Percentiles rank a stretch among this genome's conserved stretches.
These are phyloP conservation scores for Zasmidium cellare DNA, from an alignment of 2,329 filamentous ascomycete genomes.

Conservation along the genomic window DNA sequence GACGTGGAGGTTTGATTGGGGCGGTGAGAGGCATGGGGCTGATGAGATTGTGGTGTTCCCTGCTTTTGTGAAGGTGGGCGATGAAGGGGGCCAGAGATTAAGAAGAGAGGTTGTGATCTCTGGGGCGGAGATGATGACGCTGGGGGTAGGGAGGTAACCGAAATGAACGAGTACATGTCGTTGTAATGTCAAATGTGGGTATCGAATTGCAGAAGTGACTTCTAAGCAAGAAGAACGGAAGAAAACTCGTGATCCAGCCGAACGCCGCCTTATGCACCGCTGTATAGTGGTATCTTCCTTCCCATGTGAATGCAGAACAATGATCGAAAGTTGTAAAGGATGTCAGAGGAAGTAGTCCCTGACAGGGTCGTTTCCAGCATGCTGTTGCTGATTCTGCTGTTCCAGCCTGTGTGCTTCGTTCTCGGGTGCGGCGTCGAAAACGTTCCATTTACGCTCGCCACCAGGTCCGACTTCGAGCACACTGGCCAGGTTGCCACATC, in stretches of 20 bases:
- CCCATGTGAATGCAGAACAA: constrained; percentile 6
- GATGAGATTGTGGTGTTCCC: constrained; percentile 22
- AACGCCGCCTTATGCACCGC: constrained; percentile 7
- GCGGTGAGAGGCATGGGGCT: constrained; percentile 5
- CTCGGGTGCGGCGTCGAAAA: constrained; percentile 94
- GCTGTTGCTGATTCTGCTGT: constrained; percentile 67
- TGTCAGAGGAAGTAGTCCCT: constrained; percentile 69
- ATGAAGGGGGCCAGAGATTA: constrained; percentile 17
- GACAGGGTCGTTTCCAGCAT: constrained; percentile 70
- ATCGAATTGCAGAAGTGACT: neutral
- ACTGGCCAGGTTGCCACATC: constrained; percentile 93
- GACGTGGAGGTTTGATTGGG: constrained; percentile 25
- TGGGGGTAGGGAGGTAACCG: constrained; percentile 2
- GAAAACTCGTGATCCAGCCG: neutral
- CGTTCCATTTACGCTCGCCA: constrained; percentile 93
- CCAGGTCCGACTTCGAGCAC: constrained; percentile 94
- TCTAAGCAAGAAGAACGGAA: neutral
- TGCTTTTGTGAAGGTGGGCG: constrained; percentile 18
- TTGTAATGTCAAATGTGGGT: neutral
- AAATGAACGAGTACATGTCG: neutral
- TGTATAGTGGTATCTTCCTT: constrained; percentile 19
- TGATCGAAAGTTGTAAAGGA: constrained; percentile 10
- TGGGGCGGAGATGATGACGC: constrained; percentile 11
- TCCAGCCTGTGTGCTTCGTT: constrained; percentile 86
- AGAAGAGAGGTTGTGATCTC: constrained; percentile 13